Evolutionary conservation across 371 early-diverging fungal genomes (phyloP), one percentile per base, ranked within the genome.

Genomic region (Haplosporangium sp.): DNA sequence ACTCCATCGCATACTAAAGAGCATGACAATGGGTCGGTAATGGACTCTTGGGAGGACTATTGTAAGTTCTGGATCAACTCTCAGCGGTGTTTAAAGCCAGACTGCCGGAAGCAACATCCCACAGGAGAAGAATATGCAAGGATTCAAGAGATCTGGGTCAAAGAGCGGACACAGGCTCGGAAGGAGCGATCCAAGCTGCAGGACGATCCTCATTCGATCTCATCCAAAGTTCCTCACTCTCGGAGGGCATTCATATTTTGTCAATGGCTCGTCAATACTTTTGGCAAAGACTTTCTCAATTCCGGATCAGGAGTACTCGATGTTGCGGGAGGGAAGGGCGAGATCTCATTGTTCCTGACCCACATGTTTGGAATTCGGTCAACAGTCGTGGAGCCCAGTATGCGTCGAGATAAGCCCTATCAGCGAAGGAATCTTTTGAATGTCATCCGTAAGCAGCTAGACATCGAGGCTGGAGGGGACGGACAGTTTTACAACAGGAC

Each of bases 281-380:
- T 84, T 69, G 82, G 75, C 10, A 41, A 38, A 5, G 79, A 79
- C 6, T 77, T 40, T 18, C 63, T 64, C 21, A 71, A 74, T 51
- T 67, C 54, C n/a, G 82, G 70, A 42, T 66, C 67, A 5, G 79
- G 69, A 9, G 83, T 86, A 9, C 59, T 88, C 52, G 89, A 88
- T 63, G 63, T 88, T n/a, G 89, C 87, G 7, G 89, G 86, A 3
- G 89, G 89, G 9, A 87, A 87, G 56, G 89, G 89, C 18, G 86
- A 88, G 54, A 70, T 88, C 13, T 77, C 85, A 9, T 69, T 87
- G 81, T 83, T 87, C 29, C 61, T 88, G 18, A 82, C 83, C 16
- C 84, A 84, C 48, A 86, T 81, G 73, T 79, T 62, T 62, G 73
- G 79, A 0, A 55, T 87, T n/a, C 84, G 82, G 3, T 73, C 84